Evolutionary conservation across 768 basidiomycete genomes (phyloP).

Genomic region (Cyclocybe aegerita): DNA sequence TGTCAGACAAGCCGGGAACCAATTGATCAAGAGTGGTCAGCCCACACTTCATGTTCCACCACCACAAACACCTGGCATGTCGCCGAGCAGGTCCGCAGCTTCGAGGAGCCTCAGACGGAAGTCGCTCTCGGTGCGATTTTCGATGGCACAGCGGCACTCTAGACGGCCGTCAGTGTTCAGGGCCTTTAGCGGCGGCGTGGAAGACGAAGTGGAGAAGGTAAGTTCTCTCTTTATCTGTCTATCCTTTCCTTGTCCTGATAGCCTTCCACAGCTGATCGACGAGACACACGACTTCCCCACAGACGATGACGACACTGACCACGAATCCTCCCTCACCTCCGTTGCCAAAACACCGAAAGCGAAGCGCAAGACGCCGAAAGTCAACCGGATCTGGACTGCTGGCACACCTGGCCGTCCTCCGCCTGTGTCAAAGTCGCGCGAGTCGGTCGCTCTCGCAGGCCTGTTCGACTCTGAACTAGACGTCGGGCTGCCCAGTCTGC

Average conservation of each 20-base stretch:
- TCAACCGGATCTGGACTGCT: constrained; percentile 30
- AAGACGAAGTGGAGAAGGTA: constrained; percentile 24
- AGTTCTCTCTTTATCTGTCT: not conserved
- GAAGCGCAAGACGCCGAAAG: constrained; percentile 14
- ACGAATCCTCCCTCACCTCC: constrained; percentile 6
- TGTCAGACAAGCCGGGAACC: not conserved
- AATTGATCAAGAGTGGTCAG: not conserved
- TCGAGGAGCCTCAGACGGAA: constrained; percentile 15
- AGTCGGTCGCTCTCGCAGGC: constrained; percentile 17
- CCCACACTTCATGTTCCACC: not conserved
- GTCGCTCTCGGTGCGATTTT: constrained; percentile 21
- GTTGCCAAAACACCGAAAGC: constrained; percentile 17
- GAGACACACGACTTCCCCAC: constrained; percentile 24
- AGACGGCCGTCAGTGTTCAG: constrained; percentile 22
- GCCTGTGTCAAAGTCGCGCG: constrained; percentile 11
- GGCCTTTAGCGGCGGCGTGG: constrained; percentile 14
- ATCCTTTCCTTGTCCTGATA: not conserved
- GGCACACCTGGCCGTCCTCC: constrained; percentile 16
- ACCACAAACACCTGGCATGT: constrained; percentile 7
- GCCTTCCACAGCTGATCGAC: constrained; percentile 18
- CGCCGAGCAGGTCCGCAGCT: constrained; percentile 5
- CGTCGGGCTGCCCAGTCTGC: constrained; percentile 11
- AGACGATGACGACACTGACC: constrained; percentile 15
- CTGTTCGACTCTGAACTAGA: constrained; percentile 18
- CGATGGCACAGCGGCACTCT: constrained; percentile 19